These are phyloP conservation scores for Exophiala xenobiotica DNA, from an alignment of 2,329 filamentous ascomycete species.

Conservation along the genomic window DNA sequence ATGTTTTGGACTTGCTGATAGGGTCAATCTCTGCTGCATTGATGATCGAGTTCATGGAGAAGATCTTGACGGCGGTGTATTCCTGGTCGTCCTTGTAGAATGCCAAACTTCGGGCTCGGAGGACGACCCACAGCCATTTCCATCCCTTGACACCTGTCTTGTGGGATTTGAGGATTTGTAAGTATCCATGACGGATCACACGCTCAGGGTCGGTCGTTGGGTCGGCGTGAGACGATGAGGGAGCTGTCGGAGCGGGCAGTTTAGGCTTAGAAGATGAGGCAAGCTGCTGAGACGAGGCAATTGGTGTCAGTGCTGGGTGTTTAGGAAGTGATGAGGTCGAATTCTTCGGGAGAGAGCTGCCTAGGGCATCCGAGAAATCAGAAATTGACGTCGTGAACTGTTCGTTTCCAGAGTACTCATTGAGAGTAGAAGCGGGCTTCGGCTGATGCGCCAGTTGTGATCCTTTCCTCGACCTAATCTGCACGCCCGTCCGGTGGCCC, in stretches of 20 bases:
- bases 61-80: conserved; percentile 80
- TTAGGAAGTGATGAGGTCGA: conserved; percentile 26
- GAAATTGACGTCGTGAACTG: conserved; percentile 71
- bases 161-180: conserved; percentile 80
- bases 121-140: conserved; percentile 92
- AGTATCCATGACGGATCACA: conserved; percentile 90
- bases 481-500: conserved; percentile 12
- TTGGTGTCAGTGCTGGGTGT: conserved; percentile 33
- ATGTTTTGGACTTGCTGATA: conserved; percentile 75
- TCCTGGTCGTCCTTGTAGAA: conserved; percentile 92
- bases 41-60: conserved; percentile 75
- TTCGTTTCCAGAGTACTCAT: conserved; percentile 63
- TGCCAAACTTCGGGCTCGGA: conserved; percentile 79
- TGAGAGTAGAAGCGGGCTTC: conserved; percentile 37
- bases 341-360: conserved; percentile 30
- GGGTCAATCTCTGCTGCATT: conserved; percentile 92
- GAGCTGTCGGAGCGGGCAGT: conserved; percentile 36
- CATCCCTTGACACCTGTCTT: conserved; percentile 78
- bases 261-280: conserved; percentile 1
- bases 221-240: conserved; percentile 59
- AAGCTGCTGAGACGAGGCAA: conserved; percentile 30
- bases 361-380: conserved; percentile 71
- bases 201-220: conserved; percentile 70
- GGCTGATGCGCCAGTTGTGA: conserved; percentile 13
- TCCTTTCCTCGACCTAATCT: conserved; percentile 15